Evolutionary conservation across 805 yeast species (phyloP), one percentile per base, ranked within the genome.

Genomic region (Candida ipomoeae): DNA sequence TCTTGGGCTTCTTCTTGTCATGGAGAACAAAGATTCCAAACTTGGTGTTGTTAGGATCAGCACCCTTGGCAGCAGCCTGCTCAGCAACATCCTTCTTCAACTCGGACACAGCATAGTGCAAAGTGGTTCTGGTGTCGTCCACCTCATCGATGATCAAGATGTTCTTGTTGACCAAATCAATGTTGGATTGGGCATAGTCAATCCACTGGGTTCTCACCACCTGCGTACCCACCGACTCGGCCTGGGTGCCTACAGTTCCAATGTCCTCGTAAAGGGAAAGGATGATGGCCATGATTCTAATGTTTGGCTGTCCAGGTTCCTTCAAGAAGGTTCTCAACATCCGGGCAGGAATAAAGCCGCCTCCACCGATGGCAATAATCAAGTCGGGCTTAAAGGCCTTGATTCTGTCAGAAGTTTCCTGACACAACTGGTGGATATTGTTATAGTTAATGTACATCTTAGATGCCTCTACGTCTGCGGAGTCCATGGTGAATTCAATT

Each of bases 281-380:
- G 33, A 94, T 95, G 59, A 92, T 89, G 44, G 99, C 97, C 83
- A 91, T 92, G 63, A 92, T 89, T 62, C 96, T 85, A 53, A 90
- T 85, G 62, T 91, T 92, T 60, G 95, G 92, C 53, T 84, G 75
- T 53, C 96, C 96, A 31, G 87, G 88, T 58, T 85, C 87, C 69
- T 91, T 92, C 59, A 92, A 75, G 70, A 92, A 94, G 1, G 98
- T 84, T 68, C 99, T 83, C 66, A 92, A 78, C 71, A 94, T 94
- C 68, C 99, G 83, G 7, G 99, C 97, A 26, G 98, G 99, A 51
- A 92, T 94, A 69, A 92, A 89, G 1, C 98, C 99, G 66, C 99
- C 96, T 61, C 96, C 96, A 63, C 96, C 99, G 62, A 92, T 89
- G 59, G 98, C 97, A 55, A 92, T 88, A 70, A 64, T 83, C 87